Conservation (phyloP, 257 asterid species). For the Anisodus acutangulus region DNA sequence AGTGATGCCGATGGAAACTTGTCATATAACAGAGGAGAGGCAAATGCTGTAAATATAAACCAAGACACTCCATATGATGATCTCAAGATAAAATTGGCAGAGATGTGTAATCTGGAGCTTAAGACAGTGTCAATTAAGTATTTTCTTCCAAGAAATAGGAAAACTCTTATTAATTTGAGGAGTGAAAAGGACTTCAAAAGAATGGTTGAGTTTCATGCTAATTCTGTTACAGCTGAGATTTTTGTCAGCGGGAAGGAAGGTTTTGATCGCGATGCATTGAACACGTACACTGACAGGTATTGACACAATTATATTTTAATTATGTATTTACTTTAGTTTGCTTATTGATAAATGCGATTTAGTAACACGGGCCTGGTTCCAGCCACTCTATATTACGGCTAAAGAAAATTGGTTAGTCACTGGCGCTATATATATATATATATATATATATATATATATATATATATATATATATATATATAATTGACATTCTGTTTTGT, state of each 20-base stretch:
- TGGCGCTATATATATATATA: background rate
- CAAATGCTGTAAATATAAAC: conserved; percentile 77
- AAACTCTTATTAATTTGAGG: conserved; percentile 75
- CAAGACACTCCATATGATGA: conserved; percentile 65
- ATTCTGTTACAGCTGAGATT: conserved; percentile 81
- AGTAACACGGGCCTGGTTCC: background rate
- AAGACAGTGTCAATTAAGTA: conserved; percentile 73
- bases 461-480: conserved; percentile 24
- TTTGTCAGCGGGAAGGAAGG: conserved; percentile 75
- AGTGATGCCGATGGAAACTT: conserved; percentile 68
- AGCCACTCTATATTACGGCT: conserved; percentile 3
- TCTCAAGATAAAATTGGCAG: conserved; percentile 77
- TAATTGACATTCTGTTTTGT: conserved; percentile 31
- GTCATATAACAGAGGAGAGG: conserved; percentile 83
- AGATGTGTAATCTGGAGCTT: conserved; percentile 71
- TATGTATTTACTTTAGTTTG: background rate
- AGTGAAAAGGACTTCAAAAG: conserved; percentile 79
- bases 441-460: conserved; percentile 24
- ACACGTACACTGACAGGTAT: conserved; percentile 59
- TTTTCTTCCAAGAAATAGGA: conserved; percentile 87
- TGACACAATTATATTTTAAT: background rate
- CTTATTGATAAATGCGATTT: conserved; percentile 18
- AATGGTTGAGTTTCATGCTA: conserved; percentile 82
- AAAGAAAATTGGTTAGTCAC: background rate
- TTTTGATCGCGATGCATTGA: conserved; percentile 59